Percentiles rank a stretch among this genome's conserved stretches.
phyloP scores from a whole-genome alignment of 2,329 filamentous ascomycete genomes.

The Clathrospora elynae region DNA sequence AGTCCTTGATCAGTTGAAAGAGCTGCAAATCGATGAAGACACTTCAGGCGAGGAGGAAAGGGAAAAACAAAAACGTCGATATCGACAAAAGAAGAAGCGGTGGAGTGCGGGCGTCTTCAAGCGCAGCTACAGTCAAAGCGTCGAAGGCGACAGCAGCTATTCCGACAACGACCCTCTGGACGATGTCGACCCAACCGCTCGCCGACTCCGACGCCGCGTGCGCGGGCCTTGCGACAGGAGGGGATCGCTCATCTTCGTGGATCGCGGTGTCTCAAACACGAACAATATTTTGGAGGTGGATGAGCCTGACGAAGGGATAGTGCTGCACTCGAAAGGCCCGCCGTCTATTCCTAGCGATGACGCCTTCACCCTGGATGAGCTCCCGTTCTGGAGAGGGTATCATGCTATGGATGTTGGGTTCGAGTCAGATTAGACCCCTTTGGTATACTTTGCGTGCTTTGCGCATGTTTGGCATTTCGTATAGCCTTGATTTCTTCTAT shows the following conservation, averaged over 20 bases:
- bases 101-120: slow-evolving; percentile 53
- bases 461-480: no score
- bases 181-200: slow-evolving; percentile 46
- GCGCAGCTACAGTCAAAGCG: slow-evolving; percentile 53
- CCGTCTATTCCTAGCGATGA: slow-evolving; percentile 48
- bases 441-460: slow-evolving; percentile 1
- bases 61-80: slow-evolving; percentile 29
- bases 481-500: no score
- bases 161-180: slow-evolving; percentile 51
- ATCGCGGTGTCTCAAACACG: slow-evolving; percentile 45
- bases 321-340: slow-evolving; percentile 40
- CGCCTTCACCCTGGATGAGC: slow-evolving; percentile 45
- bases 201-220: slow-evolving; percentile 52
- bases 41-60: slow-evolving; percentile 42
- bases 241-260: slow-evolving; percentile 48
- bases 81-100: slow-evolving; percentile 48
- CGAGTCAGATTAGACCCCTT: slow-evolving; percentile 26
- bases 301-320: slow-evolving; percentile 42
- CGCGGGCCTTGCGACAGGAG: slow-evolving; percentile 45
- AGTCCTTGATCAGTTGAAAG: slow-evolving; percentile 42
- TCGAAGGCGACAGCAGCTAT: slow-evolving; percentile 52
- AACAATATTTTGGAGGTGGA: slow-evolving; percentile 47
- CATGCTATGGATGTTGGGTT: slow-evolving; percentile 35
- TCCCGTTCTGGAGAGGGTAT: slow-evolving; percentile 46
- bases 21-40: slow-evolving; percentile 42